A percentile compares a stretch with the other conserved stretches of the same genome.
phyloP scores from a whole-genome alignment of 2,329 filamentous ascomycete species.

The Neopestalotiopsis sp. region DNA sequence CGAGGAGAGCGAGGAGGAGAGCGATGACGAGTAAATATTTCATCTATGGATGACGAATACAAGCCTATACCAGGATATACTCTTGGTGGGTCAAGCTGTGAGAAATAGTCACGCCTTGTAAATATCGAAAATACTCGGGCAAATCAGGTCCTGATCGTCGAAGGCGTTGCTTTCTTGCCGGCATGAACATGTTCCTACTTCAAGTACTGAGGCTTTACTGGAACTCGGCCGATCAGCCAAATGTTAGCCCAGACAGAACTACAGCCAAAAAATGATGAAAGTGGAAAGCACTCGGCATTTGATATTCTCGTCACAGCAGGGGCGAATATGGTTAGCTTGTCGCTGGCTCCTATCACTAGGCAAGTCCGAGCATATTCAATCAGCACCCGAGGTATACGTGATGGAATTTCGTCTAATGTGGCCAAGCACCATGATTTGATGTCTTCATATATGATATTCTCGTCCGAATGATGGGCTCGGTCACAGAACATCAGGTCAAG shows the following conservation, averaged over 20 bases:
- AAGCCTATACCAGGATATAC: background rate
- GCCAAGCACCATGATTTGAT: too few species aligned
- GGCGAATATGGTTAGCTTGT: background rate
- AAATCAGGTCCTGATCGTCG: background rate
- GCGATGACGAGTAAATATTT: slow-evolving; percentile 11
- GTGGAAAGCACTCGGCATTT: background rate
- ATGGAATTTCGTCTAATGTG: too few species aligned
- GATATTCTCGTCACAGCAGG: background rate
- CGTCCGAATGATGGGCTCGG: too few species aligned
- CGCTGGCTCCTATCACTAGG: background rate
- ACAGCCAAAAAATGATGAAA: slow-evolving; percentile 2
- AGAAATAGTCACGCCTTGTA: background rate
- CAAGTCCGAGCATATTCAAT: background rate
- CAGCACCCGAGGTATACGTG: too few species aligned
- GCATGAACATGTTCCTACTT: background rate
- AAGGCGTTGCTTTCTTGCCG: background rate
- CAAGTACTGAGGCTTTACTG: background rate
- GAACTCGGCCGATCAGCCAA: background rate
- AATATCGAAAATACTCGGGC: slow-evolving; percentile 2
- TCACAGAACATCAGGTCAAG: too few species aligned
- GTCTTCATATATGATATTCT: too few species aligned
- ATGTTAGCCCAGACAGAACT: background rate
- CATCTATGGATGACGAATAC: background rate
- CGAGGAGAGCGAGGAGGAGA: slow-evolving; percentile 22
- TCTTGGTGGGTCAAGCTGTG: background rate